phyloP scores from a whole-genome alignment of 306 rosid genomes.

The Cucumis hystrix region DNA sequence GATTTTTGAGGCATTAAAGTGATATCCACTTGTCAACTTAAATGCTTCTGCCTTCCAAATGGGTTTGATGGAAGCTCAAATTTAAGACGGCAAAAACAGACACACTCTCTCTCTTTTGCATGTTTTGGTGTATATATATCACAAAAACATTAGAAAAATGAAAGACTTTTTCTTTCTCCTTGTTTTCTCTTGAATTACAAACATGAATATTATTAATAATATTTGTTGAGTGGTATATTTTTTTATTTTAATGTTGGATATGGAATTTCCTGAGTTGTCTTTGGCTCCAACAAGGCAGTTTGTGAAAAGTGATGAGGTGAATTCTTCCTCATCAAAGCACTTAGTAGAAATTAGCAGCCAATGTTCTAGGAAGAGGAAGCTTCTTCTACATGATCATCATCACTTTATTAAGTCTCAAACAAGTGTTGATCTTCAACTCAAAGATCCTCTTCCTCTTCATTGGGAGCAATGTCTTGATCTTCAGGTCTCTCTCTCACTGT shows the following conservation, averaged over 20 bases:
- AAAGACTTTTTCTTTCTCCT: not conserved
- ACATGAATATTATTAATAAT: too few relatives aligned
- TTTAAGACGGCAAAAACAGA: slow-evolving; percentile 1
- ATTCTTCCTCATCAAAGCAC: slow-evolving; percentile 10
- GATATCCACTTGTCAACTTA: slow-evolving; percentile 32
- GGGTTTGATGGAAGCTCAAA: slow-evolving; percentile 6
- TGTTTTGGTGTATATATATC: not conserved
- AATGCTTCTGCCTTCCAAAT: slow-evolving; percentile 18
- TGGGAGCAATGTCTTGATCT: slow-evolving; percentile 53
- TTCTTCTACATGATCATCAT: slow-evolving; percentile 10
- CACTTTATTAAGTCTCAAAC: not conserved
- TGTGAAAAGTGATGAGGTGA: not conserved
- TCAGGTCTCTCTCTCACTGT: slow-evolving; percentile 12
- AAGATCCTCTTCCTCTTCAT: slow-evolving; percentile 30
- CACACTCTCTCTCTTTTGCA: slow-evolving; percentile 9
- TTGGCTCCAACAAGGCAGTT: slow-evolving; percentile 19
- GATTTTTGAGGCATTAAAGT: slow-evolving; percentile 26
- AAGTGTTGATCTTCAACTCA: slow-evolving; percentile 31
- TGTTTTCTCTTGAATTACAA: not conserved
- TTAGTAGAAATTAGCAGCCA: not conserved
- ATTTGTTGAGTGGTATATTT: not conserved
- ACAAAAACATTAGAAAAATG: not conserved
- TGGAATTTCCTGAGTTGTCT: slow-evolving; percentile 25
- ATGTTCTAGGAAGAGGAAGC: slow-evolving; percentile 24
- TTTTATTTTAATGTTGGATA: not conserved